Conservation (phyloP, 2,329 filamentous ascomycete species). For the Apiospora sp. region DNA sequence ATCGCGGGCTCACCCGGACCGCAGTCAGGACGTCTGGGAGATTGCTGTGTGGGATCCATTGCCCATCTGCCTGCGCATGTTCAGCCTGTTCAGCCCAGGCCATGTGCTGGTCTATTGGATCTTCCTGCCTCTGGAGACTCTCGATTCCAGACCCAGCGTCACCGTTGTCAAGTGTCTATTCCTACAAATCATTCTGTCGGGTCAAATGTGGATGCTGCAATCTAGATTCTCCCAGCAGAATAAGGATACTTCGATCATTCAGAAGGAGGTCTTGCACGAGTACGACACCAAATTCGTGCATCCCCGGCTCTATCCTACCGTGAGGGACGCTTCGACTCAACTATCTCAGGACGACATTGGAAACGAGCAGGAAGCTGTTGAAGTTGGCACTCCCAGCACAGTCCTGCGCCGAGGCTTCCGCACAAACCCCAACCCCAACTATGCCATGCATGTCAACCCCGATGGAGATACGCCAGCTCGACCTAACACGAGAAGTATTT, state of each 20-base stretch:
- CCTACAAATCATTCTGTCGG: constrained; percentile 76
- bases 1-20: constrained; percentile 83
- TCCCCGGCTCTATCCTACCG: constrained; percentile 82
- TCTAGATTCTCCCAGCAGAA: constrained; percentile 81
- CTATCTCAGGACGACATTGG: constrained; percentile 61
- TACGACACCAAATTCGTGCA: constrained; percentile 97
- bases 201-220: constrained; percentile 78
- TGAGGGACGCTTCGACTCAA: constrained; percentile 82
- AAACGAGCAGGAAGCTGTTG: constrained; percentile 53
- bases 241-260: constrained; percentile 84
- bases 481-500: constrained; percentile 43
- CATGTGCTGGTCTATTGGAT: constrained; percentile 92
- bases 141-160: constrained; percentile 84
- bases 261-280: constrained; percentile 91
- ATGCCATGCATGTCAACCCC: constrained; percentile 75
- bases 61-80: constrained; percentile 80
- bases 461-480: constrained; percentile 54
- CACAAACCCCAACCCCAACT: constrained; percentile 85
- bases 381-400: constrained; percentile 62
- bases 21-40: constrained; percentile 91
- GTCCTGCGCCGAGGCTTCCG: constrained; percentile 79
- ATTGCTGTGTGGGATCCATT: constrained; percentile 92
- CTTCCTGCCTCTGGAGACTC: constrained; percentile 78
- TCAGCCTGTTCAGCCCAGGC: constrained; percentile 91
- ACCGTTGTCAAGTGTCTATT: constrained; percentile 85